Evolutionary conservation across 257 asterid species (phyloP).

Genomic region (Buddleja alternifolia): DNA sequence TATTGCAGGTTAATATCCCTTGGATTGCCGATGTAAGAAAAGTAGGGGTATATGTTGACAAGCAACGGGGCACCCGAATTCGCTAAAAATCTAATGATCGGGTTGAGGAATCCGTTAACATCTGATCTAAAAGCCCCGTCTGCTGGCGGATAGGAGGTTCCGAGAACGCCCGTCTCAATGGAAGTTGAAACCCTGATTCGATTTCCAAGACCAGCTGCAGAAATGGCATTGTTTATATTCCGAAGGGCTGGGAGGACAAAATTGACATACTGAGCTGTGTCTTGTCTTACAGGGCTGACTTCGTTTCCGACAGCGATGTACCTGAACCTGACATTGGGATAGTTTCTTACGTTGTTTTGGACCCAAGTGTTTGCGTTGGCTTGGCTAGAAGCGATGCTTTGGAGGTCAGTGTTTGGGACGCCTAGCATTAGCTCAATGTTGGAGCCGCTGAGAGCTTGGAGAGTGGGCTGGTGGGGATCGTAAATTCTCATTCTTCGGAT

Average conservation of each 20-base stretch:
- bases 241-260: conserved; percentile 33
- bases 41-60: conserved; percentile 28
- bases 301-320: conserved; percentile 42
- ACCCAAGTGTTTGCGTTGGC: conserved; percentile 41
- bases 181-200: conserved; percentile 23
- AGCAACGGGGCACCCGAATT: not conserved
- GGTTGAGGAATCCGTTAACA: not conserved
- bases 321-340: conserved; percentile 14
- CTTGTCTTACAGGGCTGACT: conserved; percentile 32
- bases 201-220: conserved; percentile 6
- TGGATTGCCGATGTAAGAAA: not conserved
- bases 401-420: conserved; percentile 30
- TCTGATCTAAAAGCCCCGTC: conserved; percentile 1
- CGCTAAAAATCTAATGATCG: conserved; percentile 6
- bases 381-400: conserved; percentile 23
- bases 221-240: conserved; percentile 8
- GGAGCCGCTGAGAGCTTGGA: conserved; percentile 43
- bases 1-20: not conserved
- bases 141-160: not conserved
- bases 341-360: conserved; percentile 28
- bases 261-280: not conserved
- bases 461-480: conserved; percentile 31
- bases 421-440: conserved; percentile 39
- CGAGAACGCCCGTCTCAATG: not conserved
- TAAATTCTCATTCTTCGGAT: conserved; percentile 39